These are phyloP conservation scores for Apiospora sp. DNA, from an alignment of 2,329 filamentous ascomycete species.

Conservation along the genomic window DNA sequence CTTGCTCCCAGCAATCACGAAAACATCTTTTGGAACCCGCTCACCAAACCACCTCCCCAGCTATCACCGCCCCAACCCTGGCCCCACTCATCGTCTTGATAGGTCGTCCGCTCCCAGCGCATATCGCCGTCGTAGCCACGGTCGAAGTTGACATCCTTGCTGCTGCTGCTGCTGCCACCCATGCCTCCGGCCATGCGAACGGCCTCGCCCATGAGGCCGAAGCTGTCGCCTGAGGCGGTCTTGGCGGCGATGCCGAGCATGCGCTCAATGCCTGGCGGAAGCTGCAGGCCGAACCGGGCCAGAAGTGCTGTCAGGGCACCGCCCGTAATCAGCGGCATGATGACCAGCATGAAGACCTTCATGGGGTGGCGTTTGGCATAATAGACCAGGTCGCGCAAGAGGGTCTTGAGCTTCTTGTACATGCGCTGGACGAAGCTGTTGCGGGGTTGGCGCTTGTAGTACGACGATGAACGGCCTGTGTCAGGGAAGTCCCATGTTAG, in stretches of 20 bases:
- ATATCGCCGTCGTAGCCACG: constrained; percentile 43
- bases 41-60: constrained; percentile 37
- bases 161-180: constrained; percentile 34
- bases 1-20: constrained; percentile 5
- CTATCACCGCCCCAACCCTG: constrained; percentile 35
- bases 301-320: constrained; percentile 83
- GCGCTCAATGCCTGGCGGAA: constrained; percentile 71
- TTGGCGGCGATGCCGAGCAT: constrained; percentile 63
- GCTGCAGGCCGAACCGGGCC: constrained; percentile 77
- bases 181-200: constrained; percentile 58
- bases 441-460: constrained; percentile 85
- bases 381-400: constrained; percentile 80
- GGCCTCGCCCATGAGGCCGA: constrained; percentile 62
- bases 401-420: constrained; percentile 77
- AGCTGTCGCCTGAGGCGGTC: constrained; percentile 55
- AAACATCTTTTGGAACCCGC: constrained; percentile 30
- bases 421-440: constrained; percentile 78
- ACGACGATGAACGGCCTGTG: constrained; percentile 63
- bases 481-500: not conserved
- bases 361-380: constrained; percentile 85
- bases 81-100: constrained; percentile 43
- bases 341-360: constrained; percentile 86
- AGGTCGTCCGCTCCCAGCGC: constrained; percentile 49
- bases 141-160: constrained; percentile 42
- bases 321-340: constrained; percentile 87